Percentiles rank a stretch among this genome's conserved stretches.
These are phyloP conservation scores for Pharus latifolius DNA, from an alignment of 176 grass and related monocot species.

Conservation along the genomic window DNA sequence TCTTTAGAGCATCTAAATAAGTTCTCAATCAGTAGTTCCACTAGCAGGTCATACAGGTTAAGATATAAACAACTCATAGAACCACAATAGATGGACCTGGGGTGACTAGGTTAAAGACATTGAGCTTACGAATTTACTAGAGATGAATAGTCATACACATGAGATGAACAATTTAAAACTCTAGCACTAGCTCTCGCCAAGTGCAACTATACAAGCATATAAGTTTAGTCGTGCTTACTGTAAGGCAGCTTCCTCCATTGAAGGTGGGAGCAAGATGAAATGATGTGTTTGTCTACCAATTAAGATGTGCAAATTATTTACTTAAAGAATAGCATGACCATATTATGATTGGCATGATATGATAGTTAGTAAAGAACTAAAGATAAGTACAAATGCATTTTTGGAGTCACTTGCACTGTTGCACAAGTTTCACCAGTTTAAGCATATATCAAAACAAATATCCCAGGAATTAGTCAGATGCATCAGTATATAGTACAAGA, in stretches of 20 bases:
- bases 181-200: not conserved
- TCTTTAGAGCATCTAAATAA: slow-evolving; percentile 7
- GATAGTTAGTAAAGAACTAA: no score
- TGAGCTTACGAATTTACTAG: not conserved
- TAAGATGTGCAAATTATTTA: no score
- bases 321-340: no score
- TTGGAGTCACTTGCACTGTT: no score
- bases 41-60: slow-evolving; percentile 1
- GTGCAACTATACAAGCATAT: not conserved
- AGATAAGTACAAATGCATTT: no score
- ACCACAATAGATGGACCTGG: not conserved
- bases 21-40: slow-evolving; percentile 19
- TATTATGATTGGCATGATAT: no score
- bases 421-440: no score
- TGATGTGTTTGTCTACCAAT: no score
- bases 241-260: not conserved
- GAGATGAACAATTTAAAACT: not conserved
- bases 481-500: no score
- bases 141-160: not conserved
- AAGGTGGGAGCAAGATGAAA: not conserved
- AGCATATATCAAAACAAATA: no score
- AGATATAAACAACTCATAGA: not conserved
- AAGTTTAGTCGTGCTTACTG: slow-evolving; percentile 9
- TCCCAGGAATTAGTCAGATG: no score
- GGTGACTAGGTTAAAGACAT: not conserved